Percentiles rank a stretch among this genome's conserved stretches.
phyloP scores from a whole-genome alignment of 129 eudicot genomes.

The Tagetes patula region DNA sequence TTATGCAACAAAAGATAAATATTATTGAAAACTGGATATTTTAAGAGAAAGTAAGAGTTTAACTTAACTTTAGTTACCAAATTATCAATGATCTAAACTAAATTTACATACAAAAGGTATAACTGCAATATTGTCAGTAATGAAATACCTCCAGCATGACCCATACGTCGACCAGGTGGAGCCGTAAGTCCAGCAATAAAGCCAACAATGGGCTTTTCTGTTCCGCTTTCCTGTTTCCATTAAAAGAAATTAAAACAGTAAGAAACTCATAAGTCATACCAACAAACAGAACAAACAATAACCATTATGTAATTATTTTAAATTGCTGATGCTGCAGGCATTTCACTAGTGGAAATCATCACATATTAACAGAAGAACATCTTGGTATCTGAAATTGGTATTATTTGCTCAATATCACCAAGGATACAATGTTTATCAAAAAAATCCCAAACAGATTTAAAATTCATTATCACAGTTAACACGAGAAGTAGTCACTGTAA shows the following conservation, averaged over 20 bases:
- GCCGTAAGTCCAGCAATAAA: slow-evolving; percentile 99
- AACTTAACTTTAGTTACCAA: neutral
- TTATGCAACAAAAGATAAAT: neutral
- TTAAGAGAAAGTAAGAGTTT: neutral
- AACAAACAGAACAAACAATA: neutral
- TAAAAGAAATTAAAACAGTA: neutral
- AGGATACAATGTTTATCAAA: neutral
- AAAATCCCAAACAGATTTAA: slow-evolving; percentile 1
- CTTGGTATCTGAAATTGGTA: neutral
- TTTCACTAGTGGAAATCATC: slow-evolving; percentile 12
- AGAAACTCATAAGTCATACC: slow-evolving; percentile 5
- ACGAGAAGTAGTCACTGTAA: slow-evolving; percentile 8
- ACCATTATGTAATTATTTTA: neutral
- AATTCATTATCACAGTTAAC: neutral
- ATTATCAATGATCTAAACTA: neutral
- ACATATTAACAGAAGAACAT: neutral
- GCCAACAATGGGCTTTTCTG: slow-evolving; percentile 94
- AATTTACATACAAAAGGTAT: neutral
- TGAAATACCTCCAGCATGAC: slow-evolving; percentile 96
- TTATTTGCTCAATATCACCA: neutral
- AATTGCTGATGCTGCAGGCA: neutral
- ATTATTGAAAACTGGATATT: neutral
- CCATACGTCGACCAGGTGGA: slow-evolving; percentile 99
- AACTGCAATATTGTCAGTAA: neutral
- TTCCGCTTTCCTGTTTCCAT: slow-evolving; percentile 87